phyloP scores from a whole-genome alignment of 2,329 filamentous ascomycete species.

The Chrysoporthe deuterocubensis region DNA sequence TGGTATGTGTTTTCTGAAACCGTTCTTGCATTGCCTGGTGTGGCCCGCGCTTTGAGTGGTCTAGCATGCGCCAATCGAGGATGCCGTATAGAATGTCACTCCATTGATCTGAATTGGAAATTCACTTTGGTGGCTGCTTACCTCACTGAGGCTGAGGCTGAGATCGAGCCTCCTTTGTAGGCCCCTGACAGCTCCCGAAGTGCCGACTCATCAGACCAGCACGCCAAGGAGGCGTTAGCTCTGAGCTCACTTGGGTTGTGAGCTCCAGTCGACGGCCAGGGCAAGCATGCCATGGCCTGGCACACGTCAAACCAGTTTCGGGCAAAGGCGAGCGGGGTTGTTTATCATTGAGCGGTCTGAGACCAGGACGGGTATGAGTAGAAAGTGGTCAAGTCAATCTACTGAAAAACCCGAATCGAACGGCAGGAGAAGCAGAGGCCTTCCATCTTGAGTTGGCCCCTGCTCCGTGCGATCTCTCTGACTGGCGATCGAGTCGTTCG shows the following conservation, averaged over 20 bases:
- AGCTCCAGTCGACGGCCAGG: background rate
- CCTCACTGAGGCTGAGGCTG: background rate
- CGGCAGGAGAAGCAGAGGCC: background rate
- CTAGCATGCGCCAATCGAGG: background rate
- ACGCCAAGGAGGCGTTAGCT: background rate
- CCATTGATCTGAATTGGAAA: background rate
- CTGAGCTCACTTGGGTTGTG: background rate
- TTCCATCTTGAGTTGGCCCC: background rate
- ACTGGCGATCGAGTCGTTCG: slow-evolving; percentile 15
- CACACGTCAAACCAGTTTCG: slow-evolving; percentile 12
- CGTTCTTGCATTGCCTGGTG: too few species aligned
- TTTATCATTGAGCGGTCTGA: background rate
- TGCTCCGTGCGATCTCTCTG: slow-evolving; percentile 2
- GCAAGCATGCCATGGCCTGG: background rate
- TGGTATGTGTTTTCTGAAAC: too few species aligned
- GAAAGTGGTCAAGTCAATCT: too few species aligned
- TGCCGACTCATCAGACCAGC: background rate
- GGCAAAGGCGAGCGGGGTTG: slow-evolving; percentile 1
- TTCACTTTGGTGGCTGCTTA: background rate
- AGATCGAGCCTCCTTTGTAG: background rate
- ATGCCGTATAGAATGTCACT: background rate
- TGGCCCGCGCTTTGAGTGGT: background rate
- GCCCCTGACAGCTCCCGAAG: background rate
- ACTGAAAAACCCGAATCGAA: background rate
- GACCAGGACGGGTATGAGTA: background rate